phyloP scores from a whole-genome alignment of 331 rosid genomes.

The Phaseolus coccineus region DNA sequence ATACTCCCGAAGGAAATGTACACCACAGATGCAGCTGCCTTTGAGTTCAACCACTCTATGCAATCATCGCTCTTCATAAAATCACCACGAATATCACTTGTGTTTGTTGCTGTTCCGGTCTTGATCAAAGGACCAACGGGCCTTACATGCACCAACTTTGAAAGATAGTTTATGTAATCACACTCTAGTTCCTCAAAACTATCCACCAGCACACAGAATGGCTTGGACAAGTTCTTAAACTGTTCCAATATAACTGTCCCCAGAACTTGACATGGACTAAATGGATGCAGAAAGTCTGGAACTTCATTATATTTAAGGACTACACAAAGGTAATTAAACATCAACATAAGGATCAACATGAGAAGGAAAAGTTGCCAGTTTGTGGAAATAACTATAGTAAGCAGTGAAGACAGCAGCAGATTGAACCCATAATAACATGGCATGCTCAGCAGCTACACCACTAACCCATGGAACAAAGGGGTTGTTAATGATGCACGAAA shows the following conservation, averaged over 20 bases:
- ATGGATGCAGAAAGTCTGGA: slow-evolving; percentile 65
- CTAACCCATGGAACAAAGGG: slow-evolving; percentile 84
- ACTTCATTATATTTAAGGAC: slow-evolving; percentile 64
- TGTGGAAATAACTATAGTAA: slow-evolving; percentile 56
- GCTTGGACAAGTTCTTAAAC: slow-evolving; percentile 55
- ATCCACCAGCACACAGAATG: slow-evolving; percentile 70
- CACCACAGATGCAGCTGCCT: slow-evolving; percentile 53
- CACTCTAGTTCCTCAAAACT: slow-evolving; percentile 70
- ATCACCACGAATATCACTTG: slow-evolving; percentile 54
- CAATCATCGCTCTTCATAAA: slow-evolving; percentile 58
- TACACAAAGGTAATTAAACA: slow-evolving; percentile 53
- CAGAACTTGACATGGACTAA: slow-evolving; percentile 8
- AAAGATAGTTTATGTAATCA: slow-evolving; percentile 47
- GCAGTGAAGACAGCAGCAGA: slow-evolving; percentile 64
- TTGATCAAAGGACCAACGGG: slow-evolving; percentile 74
- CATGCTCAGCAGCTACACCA: slow-evolving; percentile 61
- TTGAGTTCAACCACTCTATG: slow-evolving; percentile 67
- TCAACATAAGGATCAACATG: slow-evolving; percentile 55
- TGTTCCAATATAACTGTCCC: slow-evolving; percentile 62
- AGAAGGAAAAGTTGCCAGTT: slow-evolving; percentile 59
- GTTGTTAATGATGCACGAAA: slow-evolving; percentile 70
- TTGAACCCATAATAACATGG: slow-evolving; percentile 72
- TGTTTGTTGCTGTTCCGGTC: slow-evolving; percentile 26
- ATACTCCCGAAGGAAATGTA: slow-evolving; percentile 77
- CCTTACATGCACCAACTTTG: slow-evolving; percentile 42